phyloP scores from a whole-genome alignment of 2,329 filamentous ascomycete genomes.

The Microsporum audouinii region DNA sequence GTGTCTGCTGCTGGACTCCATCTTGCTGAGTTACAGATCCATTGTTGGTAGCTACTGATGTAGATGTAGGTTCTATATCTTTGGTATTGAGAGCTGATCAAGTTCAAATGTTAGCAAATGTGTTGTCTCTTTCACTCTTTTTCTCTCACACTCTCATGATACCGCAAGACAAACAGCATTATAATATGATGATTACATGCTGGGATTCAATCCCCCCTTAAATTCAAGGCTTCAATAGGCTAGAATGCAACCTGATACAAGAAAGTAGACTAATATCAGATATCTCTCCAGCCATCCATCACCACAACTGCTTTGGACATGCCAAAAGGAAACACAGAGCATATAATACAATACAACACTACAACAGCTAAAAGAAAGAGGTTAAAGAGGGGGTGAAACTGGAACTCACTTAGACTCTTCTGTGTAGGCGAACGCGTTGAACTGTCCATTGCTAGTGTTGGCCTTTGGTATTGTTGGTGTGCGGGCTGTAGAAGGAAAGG shows the following conservation, averaged over 20 bases:
- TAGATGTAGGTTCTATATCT: background rate
- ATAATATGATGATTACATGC: background rate
- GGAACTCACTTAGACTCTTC: background rate
- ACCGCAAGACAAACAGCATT: background rate
- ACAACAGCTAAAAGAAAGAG: background rate
- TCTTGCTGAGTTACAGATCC: background rate
- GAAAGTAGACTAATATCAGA: background rate
- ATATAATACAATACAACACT: background rate
- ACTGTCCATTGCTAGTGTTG: background rate
- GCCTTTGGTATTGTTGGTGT: background rate
- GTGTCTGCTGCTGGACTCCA: background rate
- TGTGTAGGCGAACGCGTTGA: background rate
- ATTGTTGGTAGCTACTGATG: background rate
- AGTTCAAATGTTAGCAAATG: background rate
- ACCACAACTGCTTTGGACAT: background rate
- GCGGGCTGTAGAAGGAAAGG: background rate
- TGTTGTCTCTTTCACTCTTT: background rate
- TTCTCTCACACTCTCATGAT: background rate
- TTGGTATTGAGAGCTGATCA: background rate
- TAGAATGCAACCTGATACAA: background rate
- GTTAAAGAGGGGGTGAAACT: background rate
- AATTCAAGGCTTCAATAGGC: background rate
- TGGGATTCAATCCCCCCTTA: background rate
- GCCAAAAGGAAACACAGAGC: background rate
- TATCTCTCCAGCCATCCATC: background rate